Base-by-base conservation (phyloP, 805 yeast genomes). In the Lachancea sp. region DNA sequence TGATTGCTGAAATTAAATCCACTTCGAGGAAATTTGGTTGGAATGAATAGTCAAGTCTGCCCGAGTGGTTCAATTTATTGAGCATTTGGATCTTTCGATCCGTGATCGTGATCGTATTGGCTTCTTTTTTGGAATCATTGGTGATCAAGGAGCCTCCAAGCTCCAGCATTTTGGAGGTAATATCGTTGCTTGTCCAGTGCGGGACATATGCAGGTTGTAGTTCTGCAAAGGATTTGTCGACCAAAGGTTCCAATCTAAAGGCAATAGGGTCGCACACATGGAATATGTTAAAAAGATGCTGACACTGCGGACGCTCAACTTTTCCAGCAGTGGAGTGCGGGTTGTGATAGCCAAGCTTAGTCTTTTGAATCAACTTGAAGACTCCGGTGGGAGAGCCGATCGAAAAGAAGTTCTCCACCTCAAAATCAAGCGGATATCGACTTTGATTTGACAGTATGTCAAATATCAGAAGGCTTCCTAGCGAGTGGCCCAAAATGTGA, bases 211-310 rank as follows among this genome's bases (percentile, higher is more conserved):
- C 49, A 17, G 57, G 59, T 30, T 56, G 56, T 17, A 49, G 49
- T 5, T 49, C 30, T 1, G 58, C 41, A 51, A 60, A 45, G 8
- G 41, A 34, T 29, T 38, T 40, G 34, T 55, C 55, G 4, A 89
- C 72, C 42, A 90, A 64, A 1, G 98, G 98, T 60, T 90, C 98
- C 43, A 89, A 63, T 41, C 97, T 68, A 53, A 89, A 87, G 0
- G 90, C 89, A 29, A 92, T 80, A 0, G 97, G 96, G 56, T 90
- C 98, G 48, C 94, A 81, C 0, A 90, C 85, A 51, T 90, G 95
- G 64, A 83, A 87, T 5, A 92, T 64, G 55, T 90, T 90, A 64
- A 83, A 92, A 31, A 83, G 60, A 52, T 83, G 83, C 2, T 68
- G 63, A 47, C 83, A 80, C 23, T 70, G 71, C 3, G 92, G 87